Evolutionary conservation across 2,329 filamentous ascomycete species (phyloP).

Genomic region (Aureobasidium lini): DNA sequence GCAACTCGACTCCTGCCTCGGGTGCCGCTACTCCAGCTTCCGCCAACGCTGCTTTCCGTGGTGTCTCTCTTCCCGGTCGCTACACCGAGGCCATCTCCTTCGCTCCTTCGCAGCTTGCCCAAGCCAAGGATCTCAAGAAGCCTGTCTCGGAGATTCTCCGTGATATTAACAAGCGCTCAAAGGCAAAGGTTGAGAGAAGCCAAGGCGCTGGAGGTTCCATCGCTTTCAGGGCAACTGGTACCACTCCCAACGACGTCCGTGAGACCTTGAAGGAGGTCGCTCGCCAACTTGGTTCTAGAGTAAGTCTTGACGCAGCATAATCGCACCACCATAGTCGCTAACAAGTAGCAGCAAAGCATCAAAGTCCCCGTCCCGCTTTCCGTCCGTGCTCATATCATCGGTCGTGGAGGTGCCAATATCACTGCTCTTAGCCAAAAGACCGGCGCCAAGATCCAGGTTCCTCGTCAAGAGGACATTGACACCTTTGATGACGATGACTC

Average conservation of each 20-base stretch:
- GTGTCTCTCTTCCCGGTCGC: conserved; percentile 72
- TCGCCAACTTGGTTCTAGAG: conserved; percentile 78
- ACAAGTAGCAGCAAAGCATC: conserved; percentile 50
- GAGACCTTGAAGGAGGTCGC: conserved; percentile 86
- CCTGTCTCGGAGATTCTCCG: conserved; percentile 78
- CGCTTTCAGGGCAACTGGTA: conserved; percentile 78
- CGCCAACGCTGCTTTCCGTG: conserved; percentile 31
- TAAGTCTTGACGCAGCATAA: conserved; percentile 33
- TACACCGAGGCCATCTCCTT: conserved; percentile 70
- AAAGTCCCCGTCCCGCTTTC: conserved; percentile 77
- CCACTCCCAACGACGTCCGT: conserved; percentile 67
- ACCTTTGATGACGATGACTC: conserved; percentile 58
- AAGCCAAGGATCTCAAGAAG: conserved; percentile 71
- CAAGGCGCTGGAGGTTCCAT: conserved; percentile 64
- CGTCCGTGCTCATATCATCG: conserved; percentile 83
- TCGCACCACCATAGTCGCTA: background rate
- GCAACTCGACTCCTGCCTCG: conserved; percentile 56
- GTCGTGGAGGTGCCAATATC: conserved; percentile 81
- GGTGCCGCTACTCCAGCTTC: conserved; percentile 44
- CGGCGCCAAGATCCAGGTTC: conserved; percentile 83
- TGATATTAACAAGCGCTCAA: conserved; percentile 87
- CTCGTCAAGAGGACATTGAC: conserved; percentile 63
- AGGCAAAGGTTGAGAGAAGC: conserved; percentile 74
- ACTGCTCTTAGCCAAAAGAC: conserved; percentile 84
- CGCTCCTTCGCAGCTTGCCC: conserved; percentile 67